Evolutionary conservation across 2,329 filamentous ascomycete species (phyloP).

Genomic region (Stachybotrys echinatus): DNA sequence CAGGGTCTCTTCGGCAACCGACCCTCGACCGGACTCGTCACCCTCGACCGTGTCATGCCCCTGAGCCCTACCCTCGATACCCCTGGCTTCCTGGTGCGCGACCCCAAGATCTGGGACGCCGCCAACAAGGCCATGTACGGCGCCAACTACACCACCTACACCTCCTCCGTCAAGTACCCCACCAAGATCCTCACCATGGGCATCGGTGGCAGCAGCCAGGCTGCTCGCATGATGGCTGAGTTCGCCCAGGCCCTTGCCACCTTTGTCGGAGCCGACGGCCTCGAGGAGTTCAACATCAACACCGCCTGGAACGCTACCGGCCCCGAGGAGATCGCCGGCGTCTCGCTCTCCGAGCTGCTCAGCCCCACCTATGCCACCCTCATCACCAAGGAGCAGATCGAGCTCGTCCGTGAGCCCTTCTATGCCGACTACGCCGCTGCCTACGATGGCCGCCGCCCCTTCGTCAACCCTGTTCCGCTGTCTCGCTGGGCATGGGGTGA

Average conservation of each 20-base stretch:
- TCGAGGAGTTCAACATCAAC: conserved; percentile 12
- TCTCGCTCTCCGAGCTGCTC: conserved; percentile 17
- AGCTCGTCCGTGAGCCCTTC: conserved; percentile 30
- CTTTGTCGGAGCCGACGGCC: conserved; percentile 16
- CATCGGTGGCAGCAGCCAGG: conserved; percentile 12
- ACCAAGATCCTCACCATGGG: conserved; percentile 20
- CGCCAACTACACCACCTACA: conserved; percentile 26
- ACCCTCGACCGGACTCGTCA: conserved; percentile 27
- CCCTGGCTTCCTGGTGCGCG: conserved; percentile 33
- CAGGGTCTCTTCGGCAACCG: conserved; percentile 41
- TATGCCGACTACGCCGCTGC: conserved; percentile 31
- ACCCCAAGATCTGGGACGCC: conserved; percentile 25
- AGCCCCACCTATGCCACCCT: conserved; percentile 27
- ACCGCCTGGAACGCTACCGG: conserved; percentile 17
- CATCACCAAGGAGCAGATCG: conserved; percentile 30
- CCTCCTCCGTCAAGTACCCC: conserved; percentile 16
- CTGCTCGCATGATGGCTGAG: conserved; percentile 15
- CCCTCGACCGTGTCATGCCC: conserved; percentile 35
- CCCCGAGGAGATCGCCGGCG: conserved; percentile 10
- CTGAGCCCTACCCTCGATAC: conserved; percentile 37
- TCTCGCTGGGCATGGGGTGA: conserved; percentile 30
- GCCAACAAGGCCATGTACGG: conserved; percentile 24
- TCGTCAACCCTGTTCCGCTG: conserved; percentile 29
- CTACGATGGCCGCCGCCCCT: conserved; percentile 27
- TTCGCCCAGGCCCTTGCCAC: conserved; percentile 20